Base-by-base conservation (phyloP, 768 basidiomycete genomes). In the Calocybe cyanea region DNA sequence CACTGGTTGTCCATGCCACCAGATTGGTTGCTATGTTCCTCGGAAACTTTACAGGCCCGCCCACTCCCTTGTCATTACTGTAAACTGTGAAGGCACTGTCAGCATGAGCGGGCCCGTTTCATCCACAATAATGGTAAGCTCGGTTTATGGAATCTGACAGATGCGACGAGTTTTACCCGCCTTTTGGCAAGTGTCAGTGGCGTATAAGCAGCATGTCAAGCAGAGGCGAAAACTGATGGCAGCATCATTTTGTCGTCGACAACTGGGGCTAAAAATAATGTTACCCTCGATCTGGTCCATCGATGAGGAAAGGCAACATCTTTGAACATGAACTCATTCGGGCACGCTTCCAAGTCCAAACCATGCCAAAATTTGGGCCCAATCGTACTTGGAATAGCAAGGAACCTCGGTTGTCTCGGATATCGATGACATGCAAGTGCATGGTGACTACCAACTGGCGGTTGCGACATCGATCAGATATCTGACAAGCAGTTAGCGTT, bases 391-490 rank as follows among this genome's bases (percentile, higher is more conserved):
- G 43, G 31, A 7, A 24, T 21, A 25, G 5, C 13, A 28, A 31
- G 41, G 14, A 23, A 31, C 14, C 30, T 28, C 48, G 43, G 48
- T 39, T 25, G 33, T 44, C 38, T 49, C 42, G 38, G 42, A 28
- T 34, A 19, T 14, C 5, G 35, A 24, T 31, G 34, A 34, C 25
- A 28, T 28, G 25, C 25, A 41, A 44, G 34, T 39, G n/a, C n/a
- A n/a, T n/a, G n/a, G n/a, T n/a, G n/a, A n/a, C n/a, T n/a, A n/a
- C n/a, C n/a, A 44, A 14, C 24, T 38, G 10, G 20, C 23, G 37
- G 21, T 33, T 38, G 36, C 35, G 46, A 48, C 33, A 25, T 48
- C 19, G 21, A 49, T 49, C 47, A 49, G 31, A 37, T 24, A 39
- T 49, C 15, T 40, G 38, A 49, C 43, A 34, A 30, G 18, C 20